phyloP scores from a whole-genome alignment of 2,329 filamentous ascomycete species.

The Colletotrichum theobromicola region DNA sequence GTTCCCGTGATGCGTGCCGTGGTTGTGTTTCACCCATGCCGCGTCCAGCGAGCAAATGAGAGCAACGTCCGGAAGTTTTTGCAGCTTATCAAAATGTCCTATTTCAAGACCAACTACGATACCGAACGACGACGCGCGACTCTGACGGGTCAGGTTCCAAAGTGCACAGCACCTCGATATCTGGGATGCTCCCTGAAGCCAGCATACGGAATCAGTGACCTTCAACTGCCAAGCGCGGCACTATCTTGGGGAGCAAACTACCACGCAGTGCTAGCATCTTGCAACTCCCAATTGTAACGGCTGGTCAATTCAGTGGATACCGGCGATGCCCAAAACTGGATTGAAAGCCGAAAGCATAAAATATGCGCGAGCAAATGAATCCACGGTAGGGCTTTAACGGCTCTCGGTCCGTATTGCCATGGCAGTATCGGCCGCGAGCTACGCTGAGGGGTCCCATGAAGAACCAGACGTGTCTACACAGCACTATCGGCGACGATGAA shows the following conservation, averaged over 20 bases:
- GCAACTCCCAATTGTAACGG: not conserved
- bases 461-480: not conserved
- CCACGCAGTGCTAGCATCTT: not conserved
- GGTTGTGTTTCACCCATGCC: not conserved
- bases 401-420: not conserved
- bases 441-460: not conserved
- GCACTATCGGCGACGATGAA: not conserved
- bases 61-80: not conserved
- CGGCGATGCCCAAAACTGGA: not conserved
- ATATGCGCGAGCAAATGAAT: not conserved
- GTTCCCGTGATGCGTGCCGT: not conserved
- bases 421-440: not conserved
- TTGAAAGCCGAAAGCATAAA: not conserved
- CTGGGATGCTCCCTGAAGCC: not conserved
- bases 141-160: not conserved
- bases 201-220: not conserved
- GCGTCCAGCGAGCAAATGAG: not conserved
- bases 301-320: not conserved
- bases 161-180: not conserved
- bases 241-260: not conserved
- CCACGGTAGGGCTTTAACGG: not conserved
- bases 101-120: not conserved
- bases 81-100: not conserved
- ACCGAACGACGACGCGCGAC: not conserved
- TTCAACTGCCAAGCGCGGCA: not conserved